Evolutionary conservation across 2,329 filamentous ascomycete species (phyloP), one percentile per base, ranked within the genome.

Genomic region (Cryphonectria naterciae): DNA sequence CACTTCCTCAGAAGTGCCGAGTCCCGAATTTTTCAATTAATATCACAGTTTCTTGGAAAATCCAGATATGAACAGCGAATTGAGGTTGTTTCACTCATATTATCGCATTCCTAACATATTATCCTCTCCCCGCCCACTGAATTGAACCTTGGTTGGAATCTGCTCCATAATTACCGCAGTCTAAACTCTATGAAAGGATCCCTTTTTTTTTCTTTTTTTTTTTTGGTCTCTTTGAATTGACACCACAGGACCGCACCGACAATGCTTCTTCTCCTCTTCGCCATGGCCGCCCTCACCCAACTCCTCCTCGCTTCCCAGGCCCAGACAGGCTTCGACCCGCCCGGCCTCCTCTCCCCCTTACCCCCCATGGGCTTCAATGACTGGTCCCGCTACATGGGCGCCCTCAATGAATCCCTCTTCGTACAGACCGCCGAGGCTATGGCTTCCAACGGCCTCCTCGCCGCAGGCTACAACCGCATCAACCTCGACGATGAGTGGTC

Each of bases 341-440:
- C 72, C 1, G 72, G 72, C 19, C 25, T 72, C 8, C 70, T 73
- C 41, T 81, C 39, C 75, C 80, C 35, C 77, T 78, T 4, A 2
- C 83, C 85, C 1, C 84, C 85, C 13, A 86, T 86, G 85, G 85
- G 83, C 35, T 87, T 85, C 79, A 86, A 85, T 75, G 84, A 84
- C 73, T 87, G 85, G 85, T 79, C 84, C 1, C 82, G 83, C 49
- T 84, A 84, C 75, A 78, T 79, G 77, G 85, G 83, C 74, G 80
- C 82, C 65, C 80, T 86, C 32, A 86, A 85, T 72, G 82, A 86
- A 73, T 81, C 81, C 4, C 76, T 86, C 4, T 86, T 86, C 70
- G 79, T 81, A 8, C 77, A 83, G 8, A 85, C 84, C 0, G 84
- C 84, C 2, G 79, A 85, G 54, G 77, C 82, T 25, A 85, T 86